Evolutionary conservation across 495 filamentous ascomycete genomes (phyloP).

Genomic region (Hypoxylon fragiforme): DNA sequence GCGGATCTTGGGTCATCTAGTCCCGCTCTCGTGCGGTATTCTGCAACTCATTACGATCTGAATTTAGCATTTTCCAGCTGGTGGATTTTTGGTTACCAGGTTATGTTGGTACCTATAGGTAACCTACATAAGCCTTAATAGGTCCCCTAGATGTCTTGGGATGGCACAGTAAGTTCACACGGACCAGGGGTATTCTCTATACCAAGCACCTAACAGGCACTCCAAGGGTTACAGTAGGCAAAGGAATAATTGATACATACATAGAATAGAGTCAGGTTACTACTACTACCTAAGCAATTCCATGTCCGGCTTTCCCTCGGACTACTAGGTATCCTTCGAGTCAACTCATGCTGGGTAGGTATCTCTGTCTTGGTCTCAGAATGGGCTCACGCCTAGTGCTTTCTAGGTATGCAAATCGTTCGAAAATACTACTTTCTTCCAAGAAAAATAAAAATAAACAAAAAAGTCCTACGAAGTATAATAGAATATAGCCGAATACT

Average conservation of each 20-base stretch:
- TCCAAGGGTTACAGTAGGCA: no score
- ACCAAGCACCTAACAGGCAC: no score
- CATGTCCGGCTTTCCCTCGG: slow-evolving; percentile 16
- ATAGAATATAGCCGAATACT: background rate
- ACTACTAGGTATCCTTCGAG: slow-evolving; percentile 4
- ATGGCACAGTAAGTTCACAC: no score
- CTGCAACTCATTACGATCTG: slow-evolving; percentile 27
- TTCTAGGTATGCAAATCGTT: background rate
- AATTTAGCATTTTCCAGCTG: no score
- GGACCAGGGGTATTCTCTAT: no score
- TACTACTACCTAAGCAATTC: background rate
- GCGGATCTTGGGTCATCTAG: slow-evolving; percentile 28
- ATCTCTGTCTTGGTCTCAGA: background rate
- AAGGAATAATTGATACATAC: no score
- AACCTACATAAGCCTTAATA: background rate
- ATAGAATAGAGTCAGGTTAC: no score
- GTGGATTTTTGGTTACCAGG: no score
- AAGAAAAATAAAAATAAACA: no score
- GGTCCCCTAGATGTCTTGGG: background rate
- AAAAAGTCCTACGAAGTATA: background rate
- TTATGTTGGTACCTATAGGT: no score
- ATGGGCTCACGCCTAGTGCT: background rate
- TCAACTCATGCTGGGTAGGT: background rate
- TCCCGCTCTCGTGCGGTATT: slow-evolving; percentile 29
- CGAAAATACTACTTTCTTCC: no score